phyloP scores from a whole-genome alignment of 768 basidiomycete genomes.

The Suillus discolor region DNA sequence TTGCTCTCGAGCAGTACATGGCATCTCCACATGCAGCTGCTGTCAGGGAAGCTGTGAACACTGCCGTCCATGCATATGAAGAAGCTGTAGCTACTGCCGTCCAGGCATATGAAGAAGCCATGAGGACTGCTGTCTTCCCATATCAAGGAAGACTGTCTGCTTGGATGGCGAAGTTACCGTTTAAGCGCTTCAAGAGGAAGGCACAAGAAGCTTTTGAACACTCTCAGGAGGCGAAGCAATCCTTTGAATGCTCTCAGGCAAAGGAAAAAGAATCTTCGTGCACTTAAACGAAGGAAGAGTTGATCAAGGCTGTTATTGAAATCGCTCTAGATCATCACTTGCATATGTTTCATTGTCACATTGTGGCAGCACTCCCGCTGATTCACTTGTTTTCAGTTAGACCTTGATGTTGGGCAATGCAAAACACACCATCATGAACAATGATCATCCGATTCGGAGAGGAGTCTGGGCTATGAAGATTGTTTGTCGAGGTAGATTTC shows the following conservation, averaged over 20 bases:
- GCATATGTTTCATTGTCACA: neutral
- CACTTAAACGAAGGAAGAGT: neutral
- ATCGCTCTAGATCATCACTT: neutral
- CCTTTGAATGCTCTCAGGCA: too few species aligned
- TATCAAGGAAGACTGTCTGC: too few species aligned
- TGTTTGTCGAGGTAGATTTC: neutral
- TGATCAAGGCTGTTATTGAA: neutral
- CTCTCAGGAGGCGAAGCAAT: too few species aligned
- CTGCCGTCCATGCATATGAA: neutral
- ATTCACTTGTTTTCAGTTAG: neutral
- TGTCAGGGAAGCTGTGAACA: neutral
- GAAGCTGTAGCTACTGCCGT: neutral
- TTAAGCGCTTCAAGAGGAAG: too few species aligned
- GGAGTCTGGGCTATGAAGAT: neutral
- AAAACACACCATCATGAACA: neutral
- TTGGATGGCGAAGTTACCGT: too few species aligned
- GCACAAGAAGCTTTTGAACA: too few species aligned
- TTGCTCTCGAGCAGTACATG: neutral
- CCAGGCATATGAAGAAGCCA: too few species aligned
- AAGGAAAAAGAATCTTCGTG: neutral
- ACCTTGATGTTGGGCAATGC: neutral
- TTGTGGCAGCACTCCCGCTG: neutral
- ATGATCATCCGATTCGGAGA: neutral
- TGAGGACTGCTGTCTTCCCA: too few species aligned
- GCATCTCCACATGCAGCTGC: neutral